Conservation (phyloP, 345 rosid species). For the Lepidium aucheri region DNA sequence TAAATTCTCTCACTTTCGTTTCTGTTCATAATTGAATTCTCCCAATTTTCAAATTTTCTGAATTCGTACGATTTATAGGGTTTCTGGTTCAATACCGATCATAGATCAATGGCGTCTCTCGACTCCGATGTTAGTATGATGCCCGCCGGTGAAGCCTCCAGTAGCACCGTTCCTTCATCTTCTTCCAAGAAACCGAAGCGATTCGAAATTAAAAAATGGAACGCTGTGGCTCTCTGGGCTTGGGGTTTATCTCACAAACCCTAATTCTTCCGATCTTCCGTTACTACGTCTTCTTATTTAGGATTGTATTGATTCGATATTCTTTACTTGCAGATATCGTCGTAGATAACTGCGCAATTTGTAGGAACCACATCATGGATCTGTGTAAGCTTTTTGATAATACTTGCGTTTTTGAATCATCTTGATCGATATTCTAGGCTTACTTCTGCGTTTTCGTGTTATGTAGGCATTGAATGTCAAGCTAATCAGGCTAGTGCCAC, state of each 20-base stretch:
- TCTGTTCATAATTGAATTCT: no score
- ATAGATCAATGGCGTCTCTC: conserved; percentile 39
- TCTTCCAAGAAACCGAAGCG: conserved; percentile 59
- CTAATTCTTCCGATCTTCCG: conserved; percentile 5
- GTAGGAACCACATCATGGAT: conserved; percentile 86
- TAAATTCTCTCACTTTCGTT: neutral
- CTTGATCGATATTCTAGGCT: neutral
- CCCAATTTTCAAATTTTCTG: neutral
- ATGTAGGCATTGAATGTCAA: conserved; percentile 74
- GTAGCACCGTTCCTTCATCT: conserved; percentile 36
- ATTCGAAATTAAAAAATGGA: conserved; percentile 85
- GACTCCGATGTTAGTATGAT: conserved; percentile 66
- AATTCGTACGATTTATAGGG: neutral
- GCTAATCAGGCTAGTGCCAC: conserved; percentile 84
- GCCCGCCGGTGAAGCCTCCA: conserved; percentile 53
- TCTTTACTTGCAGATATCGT: conserved; percentile 55
- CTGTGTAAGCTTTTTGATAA: conserved; percentile 40
- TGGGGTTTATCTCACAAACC: conserved; percentile 46
- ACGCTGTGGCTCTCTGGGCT: conserved; percentile 82
- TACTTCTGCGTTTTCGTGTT: neutral
- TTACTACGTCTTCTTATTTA: neutral
- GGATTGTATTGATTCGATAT: neutral
- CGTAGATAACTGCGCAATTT: conserved; percentile 82
- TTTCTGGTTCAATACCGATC: neutral
- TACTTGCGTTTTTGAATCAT: neutral